Conservation (phyloP, 805 yeast species). For the Spencermartinsiella europaea region DNA sequence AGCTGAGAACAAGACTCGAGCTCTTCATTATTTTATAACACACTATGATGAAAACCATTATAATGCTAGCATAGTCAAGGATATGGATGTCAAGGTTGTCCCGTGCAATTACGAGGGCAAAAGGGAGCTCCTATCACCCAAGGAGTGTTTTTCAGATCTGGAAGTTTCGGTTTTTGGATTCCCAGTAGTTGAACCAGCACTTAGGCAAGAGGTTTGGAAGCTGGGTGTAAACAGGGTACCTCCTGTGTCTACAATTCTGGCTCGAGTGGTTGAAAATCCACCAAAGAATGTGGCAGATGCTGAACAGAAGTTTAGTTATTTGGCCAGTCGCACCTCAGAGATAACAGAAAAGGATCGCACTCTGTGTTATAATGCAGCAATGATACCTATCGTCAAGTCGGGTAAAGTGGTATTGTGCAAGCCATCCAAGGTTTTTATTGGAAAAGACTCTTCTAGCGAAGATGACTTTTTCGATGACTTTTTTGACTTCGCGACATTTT, state of each 20-base stretch:
- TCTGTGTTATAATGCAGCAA: conserved; percentile 13
- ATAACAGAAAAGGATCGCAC: conserved; percentile 19
- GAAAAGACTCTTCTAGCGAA: conserved; percentile 8
- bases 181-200: conserved; percentile 23
- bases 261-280: conserved; percentile 20
- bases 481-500: conserved; percentile 26
- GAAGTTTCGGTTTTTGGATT: conserved; percentile 27
- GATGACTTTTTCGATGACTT: conserved; percentile 19
- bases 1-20: conserved; percentile 17
- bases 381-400: conserved; percentile 27
- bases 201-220: conserved; percentile 25
- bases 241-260: conserved; percentile 17
- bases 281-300: conserved; percentile 22
- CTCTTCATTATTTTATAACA: conserved; percentile 28
- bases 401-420: conserved; percentile 10
- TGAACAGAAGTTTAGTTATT: conserved; percentile 26
- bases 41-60: conserved; percentile 24
- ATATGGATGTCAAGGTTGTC: conserved; percentile 13
- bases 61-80: conserved; percentile 2
- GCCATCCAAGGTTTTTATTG: conserved; percentile 26
- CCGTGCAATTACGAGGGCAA: conserved; percentile 1
- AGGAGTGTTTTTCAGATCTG: conserved; percentile 22
- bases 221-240: conserved; percentile 32
- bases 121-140: conserved; percentile 19
- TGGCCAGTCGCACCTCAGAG: conserved; percentile 25